Evolutionary conservation across 352 stramenopile genomes (phyloP), one percentile per base, ranked within the genome.

Genomic region (Globisporangium cylindrosporum): DNA sequence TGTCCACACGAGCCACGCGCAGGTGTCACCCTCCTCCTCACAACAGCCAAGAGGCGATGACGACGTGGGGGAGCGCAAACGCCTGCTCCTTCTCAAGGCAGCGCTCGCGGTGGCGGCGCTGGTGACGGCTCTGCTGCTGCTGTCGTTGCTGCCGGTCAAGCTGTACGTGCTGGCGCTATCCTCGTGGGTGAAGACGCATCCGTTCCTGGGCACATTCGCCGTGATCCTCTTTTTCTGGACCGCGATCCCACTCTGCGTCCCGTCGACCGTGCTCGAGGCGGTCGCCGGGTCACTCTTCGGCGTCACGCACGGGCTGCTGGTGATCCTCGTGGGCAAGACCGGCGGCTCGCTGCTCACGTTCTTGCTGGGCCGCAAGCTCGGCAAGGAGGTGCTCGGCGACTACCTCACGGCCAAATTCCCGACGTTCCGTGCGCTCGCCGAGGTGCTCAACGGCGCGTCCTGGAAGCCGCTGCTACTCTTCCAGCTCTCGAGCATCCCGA

Each of bases 391-490:
- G 48, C 78, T 92, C 54, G 86, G 86, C 20, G 75, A 73, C 55
- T 94, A 91, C 69, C 74, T 94, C 20, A 59, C 73, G 10, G 71
- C 69, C 25, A 82, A 80, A 32, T 94, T 89, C 64, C 80, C 86
- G 25, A 82, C 82, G 20, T 94, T 94, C 71, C 81, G 78, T 15
- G 86, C 86, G 27, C 77, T 94, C 62, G 82, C 82, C 1, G 72
- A 82, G 12, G 81, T 91, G 34, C 72, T 94, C 24, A 88, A 82
- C 58, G 78, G 80, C 51, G 66, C 69, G 18, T 91, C 78, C 54
- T 94, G 84, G 84, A 94, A 94, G 66, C 86, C 86, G 25, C 70
- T 94, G 32, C 54, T 94, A 66, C 73, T 94, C 15, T 91, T 89
- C 64, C 86, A 94, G 66, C 59, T 94, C 56, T 90, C 86, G 27